These are phyloP conservation scores for Ogataea ganodermae DNA, from an alignment of 805 yeast genomes.

Conservation along the genomic window DNA sequence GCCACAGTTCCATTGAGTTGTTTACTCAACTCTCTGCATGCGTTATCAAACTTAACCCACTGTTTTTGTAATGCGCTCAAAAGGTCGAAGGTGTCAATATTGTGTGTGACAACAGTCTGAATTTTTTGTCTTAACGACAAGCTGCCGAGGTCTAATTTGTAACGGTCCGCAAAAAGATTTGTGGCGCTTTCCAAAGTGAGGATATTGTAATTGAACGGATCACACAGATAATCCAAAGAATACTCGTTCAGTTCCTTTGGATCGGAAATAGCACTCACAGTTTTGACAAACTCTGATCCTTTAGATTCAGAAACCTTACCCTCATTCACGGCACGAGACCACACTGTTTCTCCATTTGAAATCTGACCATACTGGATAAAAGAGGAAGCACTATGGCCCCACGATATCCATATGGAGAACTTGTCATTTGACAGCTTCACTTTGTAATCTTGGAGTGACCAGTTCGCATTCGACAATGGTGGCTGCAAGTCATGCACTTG, in stretches of 20 bases:
- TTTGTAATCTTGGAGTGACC: constrained; percentile 30
- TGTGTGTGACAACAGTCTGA: constrained; percentile 26
- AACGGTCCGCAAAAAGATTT: constrained; percentile 17
- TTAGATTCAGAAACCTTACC: constrained; percentile 8
- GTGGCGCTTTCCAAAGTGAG: constrained; percentile 52
- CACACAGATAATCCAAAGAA: constrained; percentile 49
- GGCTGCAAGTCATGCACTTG: constrained; percentile 15
- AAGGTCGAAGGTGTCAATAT: constrained; percentile 36
- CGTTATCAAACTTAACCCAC: constrained; percentile 69
- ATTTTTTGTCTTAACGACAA: constrained; percentile 39
- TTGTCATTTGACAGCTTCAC: constrained; percentile 10
- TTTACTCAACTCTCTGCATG: constrained; percentile 71
- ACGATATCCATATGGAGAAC: constrained; percentile 26
- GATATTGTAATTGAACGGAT: constrained; percentile 49
- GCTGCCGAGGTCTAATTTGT: constrained; percentile 10
- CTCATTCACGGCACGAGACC: constrained; percentile 19
- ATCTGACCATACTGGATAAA: constrained; percentile 25
- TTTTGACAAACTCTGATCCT: constrained; percentile 14
- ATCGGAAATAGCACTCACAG: constrained; percentile 10
- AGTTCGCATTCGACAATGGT: constrained; percentile 21
- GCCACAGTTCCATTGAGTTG: constrained; percentile 61
- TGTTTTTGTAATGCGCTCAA: constrained; percentile 46
- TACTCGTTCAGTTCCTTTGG: constrained; percentile 34
- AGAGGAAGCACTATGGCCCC: constrained; percentile 1
- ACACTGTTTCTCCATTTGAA: constrained; percentile 9